A percentile compares a stretch with the other conserved stretches of the same genome.
phyloP scores from a whole-genome alignment of 2,329 filamentous ascomycete species.

The Neopestalotiopsis sp. region DNA sequence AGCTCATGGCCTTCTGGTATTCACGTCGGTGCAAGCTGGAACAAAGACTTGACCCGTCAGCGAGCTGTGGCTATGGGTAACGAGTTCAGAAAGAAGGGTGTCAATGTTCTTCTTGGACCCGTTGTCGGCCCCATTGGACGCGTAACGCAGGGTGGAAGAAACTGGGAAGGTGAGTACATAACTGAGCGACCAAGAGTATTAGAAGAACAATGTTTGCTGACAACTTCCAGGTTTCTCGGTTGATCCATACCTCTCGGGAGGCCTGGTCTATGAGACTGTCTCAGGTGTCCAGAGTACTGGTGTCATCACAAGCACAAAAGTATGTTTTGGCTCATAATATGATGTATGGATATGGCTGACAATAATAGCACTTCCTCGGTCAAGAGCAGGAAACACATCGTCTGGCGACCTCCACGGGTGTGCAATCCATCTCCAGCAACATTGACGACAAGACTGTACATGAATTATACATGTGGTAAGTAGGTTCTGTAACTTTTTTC shows the following conservation, averaged over 20 bases:
- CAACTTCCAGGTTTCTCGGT: constrained; percentile 17
- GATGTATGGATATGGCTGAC: constrained; percentile 58
- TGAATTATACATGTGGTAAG: constrained; percentile 59
- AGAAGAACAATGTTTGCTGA: not conserved
- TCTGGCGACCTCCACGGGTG: constrained; percentile 64
- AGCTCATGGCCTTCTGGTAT: constrained; percentile 23
- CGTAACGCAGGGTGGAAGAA: constrained; percentile 55
- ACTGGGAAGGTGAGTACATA: constrained; percentile 47
- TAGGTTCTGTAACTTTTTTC: not conserved
- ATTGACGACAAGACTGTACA: constrained; percentile 60
- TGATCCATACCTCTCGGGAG: constrained; percentile 64
- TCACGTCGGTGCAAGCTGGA: constrained; percentile 52
- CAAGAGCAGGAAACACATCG: constrained; percentile 72
- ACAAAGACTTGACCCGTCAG: constrained; percentile 63
- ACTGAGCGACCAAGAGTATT: not conserved
- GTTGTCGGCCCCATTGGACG: constrained; percentile 61
- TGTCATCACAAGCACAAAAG: constrained; percentile 27
- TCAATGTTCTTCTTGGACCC: constrained; percentile 72
- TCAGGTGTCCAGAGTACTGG: constrained; percentile 43
- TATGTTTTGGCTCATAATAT: constrained; percentile 33
- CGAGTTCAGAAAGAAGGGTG: constrained; percentile 69
- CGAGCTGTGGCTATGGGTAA: constrained; percentile 68
- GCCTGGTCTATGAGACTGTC: constrained; percentile 54
- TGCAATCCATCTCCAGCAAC: constrained; percentile 47
- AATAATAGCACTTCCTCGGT: constrained; percentile 59